Percentiles rank a stretch among this genome's conserved stretches.
Conservation (phyloP, 139 green algal species). For the Tetraselmis chui region DNA sequence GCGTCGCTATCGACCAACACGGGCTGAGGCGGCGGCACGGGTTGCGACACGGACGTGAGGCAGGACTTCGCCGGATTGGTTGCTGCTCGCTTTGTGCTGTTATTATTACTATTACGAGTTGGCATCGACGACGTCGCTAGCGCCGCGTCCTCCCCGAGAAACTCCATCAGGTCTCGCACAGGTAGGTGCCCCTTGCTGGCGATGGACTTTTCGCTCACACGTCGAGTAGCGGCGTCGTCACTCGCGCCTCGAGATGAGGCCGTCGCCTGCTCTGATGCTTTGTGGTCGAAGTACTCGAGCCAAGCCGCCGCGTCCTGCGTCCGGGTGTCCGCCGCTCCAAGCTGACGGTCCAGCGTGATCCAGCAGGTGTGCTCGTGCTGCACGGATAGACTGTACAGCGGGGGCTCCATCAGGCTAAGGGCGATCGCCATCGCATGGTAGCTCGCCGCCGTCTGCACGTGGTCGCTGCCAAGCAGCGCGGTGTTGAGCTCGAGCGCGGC, state of each 20-base stretch:
- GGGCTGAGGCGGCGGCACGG: no score
- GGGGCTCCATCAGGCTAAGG: constrained; percentile 38
- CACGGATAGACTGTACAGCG: constrained; percentile 25
- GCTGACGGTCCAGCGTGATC: constrained; percentile 28
- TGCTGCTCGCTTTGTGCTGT: no score
- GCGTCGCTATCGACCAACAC: no score
- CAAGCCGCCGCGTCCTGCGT: constrained; percentile 36
- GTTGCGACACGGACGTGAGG: no score
- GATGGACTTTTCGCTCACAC: constrained; percentile 6
- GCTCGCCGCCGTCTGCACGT: constrained; percentile 34
- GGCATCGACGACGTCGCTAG: no score
- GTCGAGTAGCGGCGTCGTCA: no score
- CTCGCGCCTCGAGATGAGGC: no score
- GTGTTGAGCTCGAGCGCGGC: constrained; percentile 37
- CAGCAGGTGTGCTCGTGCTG: constrained; percentile 40
- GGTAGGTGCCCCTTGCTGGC: constrained; percentile 16
- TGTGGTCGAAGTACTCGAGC: constrained; percentile 46
- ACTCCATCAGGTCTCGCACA: constrained; percentile 19
- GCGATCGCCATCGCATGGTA: constrained; percentile 47
- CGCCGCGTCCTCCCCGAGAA: constrained; percentile 8
- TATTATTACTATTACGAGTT: no score
- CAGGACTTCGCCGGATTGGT: no score
- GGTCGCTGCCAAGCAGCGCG: constrained; percentile 29
- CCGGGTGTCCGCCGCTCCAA: constrained; percentile 32
- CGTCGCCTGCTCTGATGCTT: constrained; percentile 34